A percentile compares a stretch with the other conserved stretches of the same genome.
These are phyloP conservation scores for Thermoascus crustaceus DNA, from an alignment of 2,329 filamentous ascomycete species.

Conservation along the genomic window DNA sequence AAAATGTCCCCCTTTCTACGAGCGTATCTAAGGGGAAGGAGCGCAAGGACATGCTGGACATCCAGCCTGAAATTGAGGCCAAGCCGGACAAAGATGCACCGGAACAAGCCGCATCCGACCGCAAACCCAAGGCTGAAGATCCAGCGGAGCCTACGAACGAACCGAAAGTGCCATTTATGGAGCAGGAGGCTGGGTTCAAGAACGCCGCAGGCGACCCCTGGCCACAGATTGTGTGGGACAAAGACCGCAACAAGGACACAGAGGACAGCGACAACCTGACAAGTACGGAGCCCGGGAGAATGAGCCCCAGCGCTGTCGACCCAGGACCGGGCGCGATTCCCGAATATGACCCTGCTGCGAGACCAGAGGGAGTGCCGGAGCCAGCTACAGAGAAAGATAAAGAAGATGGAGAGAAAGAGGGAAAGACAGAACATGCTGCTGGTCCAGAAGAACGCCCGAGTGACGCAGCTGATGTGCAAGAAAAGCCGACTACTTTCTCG, in stretches of 20 bases:
- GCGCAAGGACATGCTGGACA: constrained; percentile 16
- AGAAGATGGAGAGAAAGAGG: neutral
- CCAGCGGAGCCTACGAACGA: too few species aligned
- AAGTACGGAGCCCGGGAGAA: neutral
- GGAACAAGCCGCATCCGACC: too few species aligned
- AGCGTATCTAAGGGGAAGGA: constrained; percentile 17
- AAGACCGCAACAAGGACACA: constrained; percentile 7
- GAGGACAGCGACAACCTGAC: neutral
- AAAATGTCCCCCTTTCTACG: neutral
- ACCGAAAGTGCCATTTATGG: too few species aligned
- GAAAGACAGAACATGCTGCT: neutral
- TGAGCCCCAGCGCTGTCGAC: neutral
- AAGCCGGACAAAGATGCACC: too few species aligned
- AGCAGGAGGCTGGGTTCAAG: constrained; percentile 6
- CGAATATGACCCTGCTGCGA: too few species aligned
- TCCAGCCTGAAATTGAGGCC: constrained; percentile 4
- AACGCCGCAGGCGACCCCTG: constrained; percentile 22
- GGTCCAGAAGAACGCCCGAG: neutral
- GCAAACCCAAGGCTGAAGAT: neutral
- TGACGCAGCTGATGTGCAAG: too few species aligned
- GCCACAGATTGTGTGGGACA: constrained; percentile 32
- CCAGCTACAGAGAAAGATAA: neutral
- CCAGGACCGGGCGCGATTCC: neutral
- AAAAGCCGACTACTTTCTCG: too few species aligned
- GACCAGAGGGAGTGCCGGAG: neutral